Evolutionary conservation across 176 grass and related monocot species (phyloP), one percentile per base, ranked within the genome.

Genomic region (Microstegium vimineum): DNA sequence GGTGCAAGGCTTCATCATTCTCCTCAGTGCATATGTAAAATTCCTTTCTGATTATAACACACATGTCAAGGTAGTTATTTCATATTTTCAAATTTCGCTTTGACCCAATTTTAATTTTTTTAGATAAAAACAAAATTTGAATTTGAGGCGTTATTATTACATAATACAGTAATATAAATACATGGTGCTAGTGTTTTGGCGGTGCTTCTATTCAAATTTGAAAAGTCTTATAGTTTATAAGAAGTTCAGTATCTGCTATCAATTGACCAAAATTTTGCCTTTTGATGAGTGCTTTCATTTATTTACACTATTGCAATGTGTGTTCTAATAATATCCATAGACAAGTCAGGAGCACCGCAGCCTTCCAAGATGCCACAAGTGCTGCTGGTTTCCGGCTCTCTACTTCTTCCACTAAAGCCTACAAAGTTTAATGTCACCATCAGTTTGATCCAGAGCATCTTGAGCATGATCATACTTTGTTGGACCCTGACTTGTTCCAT

Each of bases 381-480:
- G 90, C 81, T 83, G 26, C 79, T 73, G 30, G 64, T 90, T 86
- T 87, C 51, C 62, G 83, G 81, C 80, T 68, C 83, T 86, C 71
- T 52, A 16, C 43, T 88, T 80, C 49, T 88, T 66, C 89, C 85
- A 90, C 93, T 90, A 86, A 85, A 79, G 74, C 61, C 85, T 62
- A 89, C 67, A 84, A 94, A 70, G 76, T 37, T 81, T 74, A 82
- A 86, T 81, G 90, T 95, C 85, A 81, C 40, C 54, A 71, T 92
- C 93, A 84, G 78, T 23, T 77, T 83, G 87, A 85, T 87, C 88
- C 79, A 77, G 38, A 88, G 70, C 90, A 92, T 95, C 87, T 95
- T 83, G 72, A 90, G 75, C 76, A 74, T 88, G 77, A 92, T 90
- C 90, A 80, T 71, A 33, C 71, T 84, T 84, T 62, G 78, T 89